Evolutionary conservation across 2,329 filamentous ascomycete genomes (phyloP).

Genomic region (Penicillium sp.): DNA sequence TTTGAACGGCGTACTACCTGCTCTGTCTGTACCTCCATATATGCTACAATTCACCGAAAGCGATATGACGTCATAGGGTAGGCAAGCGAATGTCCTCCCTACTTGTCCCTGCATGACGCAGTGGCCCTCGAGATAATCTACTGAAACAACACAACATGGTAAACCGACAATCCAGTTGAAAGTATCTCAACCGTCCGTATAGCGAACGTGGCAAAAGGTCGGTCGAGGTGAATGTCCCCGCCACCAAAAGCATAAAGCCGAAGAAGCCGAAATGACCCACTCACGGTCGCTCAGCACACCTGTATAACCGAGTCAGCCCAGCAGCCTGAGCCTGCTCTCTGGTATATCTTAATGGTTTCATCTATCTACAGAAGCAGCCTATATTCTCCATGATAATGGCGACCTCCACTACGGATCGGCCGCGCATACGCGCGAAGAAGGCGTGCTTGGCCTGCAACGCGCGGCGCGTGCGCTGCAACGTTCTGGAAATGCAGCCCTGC

Average conservation of each 20-base stretch:
- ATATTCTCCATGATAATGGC: slow-evolving; percentile 19
- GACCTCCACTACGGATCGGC: slow-evolving; percentile 15
- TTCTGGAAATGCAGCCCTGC: slow-evolving; percentile 50
- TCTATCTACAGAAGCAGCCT: slow-evolving; percentile 20
- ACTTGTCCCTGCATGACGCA: not conserved
- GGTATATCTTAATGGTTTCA: not conserved
- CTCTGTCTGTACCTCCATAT: not conserved
- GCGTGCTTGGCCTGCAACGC: slow-evolving; percentile 51
- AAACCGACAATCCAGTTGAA: not conserved
- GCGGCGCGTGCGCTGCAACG: slow-evolving; percentile 53
- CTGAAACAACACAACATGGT: too few species aligned
- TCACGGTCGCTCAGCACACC: not conserved
- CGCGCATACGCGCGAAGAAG: slow-evolving; percentile 44
- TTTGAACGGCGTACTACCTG: too few species aligned
- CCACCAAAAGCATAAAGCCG: slow-evolving; percentile 45
- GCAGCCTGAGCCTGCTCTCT: not conserved
- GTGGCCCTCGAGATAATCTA: too few species aligned
- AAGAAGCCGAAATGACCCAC: slow-evolving; percentile 23
- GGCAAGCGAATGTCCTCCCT: not conserved
- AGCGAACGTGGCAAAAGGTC: not conserved
- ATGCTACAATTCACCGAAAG: not conserved
- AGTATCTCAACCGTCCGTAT: not conserved
- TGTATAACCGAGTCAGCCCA: slow-evolving; percentile 22
- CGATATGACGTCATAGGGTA: not conserved
- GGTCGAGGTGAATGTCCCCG: slow-evolving; percentile 28